Base-by-base conservation (phyloP, 805 yeast genomes). In the Hanseniaspora valbyensis region DNA sequence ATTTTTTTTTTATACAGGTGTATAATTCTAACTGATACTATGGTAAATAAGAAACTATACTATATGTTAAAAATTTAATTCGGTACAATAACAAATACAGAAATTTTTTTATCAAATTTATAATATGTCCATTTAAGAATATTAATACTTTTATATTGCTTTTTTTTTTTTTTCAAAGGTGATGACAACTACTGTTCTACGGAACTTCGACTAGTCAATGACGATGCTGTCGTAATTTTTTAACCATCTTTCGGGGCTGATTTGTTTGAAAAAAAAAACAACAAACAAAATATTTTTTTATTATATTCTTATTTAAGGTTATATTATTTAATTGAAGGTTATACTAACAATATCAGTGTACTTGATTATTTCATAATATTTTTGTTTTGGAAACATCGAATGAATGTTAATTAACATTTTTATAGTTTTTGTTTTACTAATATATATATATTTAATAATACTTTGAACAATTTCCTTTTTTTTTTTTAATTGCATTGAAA, bases 181-280 rank as follows among this genome's bases (percentile, higher is more conserved):
- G 69, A 65, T 65, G 69, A 65, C 58, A 65, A 54, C 55, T 64
- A 65, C 56, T 62, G 56, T 56, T 59, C 49, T 43, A 60, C 54
- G 62, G 62, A 60, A 56, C 60, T 59, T 67, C 65, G 67, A 61
- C 69, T 64, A 65, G 69, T 65, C 49, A 34, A 39, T 19, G 52
- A 52, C 53, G 52, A 66, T 67, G 55, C 63, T 65, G 69, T 55
- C 61, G 68, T 64, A 61, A 59, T 63, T 57, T 57, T 57, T 61
- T 58, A 56, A 63, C 69, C 69, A 65, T 65, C 69, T 65, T 65
- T 65, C 69, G 69, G 69, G 69, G 57, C 69, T 65, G 69, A 65
- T 56, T 54, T 42, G 44, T 42, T 30, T 37, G 16, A 13, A 32
- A 32, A 16, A 12, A 32, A 54, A 39, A 36, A n/a, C n/a, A n/a